These are phyloP conservation scores for Tolypocladium ovalisporum DNA, from an alignment of 2,329 filamentous ascomycete species.

Conservation along the genomic window DNA sequence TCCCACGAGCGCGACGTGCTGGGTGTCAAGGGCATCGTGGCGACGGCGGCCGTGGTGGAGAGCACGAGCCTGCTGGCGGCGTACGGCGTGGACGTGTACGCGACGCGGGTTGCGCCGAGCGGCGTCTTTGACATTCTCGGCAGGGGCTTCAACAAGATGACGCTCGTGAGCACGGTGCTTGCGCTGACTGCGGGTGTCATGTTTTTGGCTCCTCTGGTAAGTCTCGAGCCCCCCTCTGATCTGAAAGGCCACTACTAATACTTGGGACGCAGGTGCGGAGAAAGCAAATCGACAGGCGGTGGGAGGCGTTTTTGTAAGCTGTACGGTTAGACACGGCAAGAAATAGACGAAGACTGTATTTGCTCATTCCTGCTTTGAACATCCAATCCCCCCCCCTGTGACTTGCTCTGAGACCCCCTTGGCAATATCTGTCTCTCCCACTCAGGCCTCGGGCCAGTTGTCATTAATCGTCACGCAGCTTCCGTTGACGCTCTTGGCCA, in stretches of 20 bases:
- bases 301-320: slow-evolving; percentile 32
- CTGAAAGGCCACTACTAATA: slow-evolving; percentile 18
- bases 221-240: slow-evolving; percentile 20
- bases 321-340: not conserved
- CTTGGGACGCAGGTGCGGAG: slow-evolving; percentile 35
- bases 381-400: not conserved
- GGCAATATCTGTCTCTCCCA: not conserved
- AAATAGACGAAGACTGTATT: not conserved
- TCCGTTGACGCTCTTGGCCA: slow-evolving; percentile 21
- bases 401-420: slow-evolving; percentile 2
- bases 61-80: slow-evolving; percentile 86
- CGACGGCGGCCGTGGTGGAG: slow-evolving; percentile 71
- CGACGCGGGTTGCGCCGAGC: slow-evolving; percentile 76
- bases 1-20: slow-evolving; percentile 75
- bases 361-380: not conserved
- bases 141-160: slow-evolving; percentile 85
- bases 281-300: slow-evolving; percentile 58
- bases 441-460: slow-evolving; percentile 22
- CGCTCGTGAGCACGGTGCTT: slow-evolving; percentile 72
- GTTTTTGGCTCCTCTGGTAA: slow-evolving; percentile 76
- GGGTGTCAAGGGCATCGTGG: slow-evolving; percentile 62
- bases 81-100: slow-evolving; percentile 81
- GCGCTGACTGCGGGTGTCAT: slow-evolving; percentile 68
- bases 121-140: slow-evolving; percentile 85
- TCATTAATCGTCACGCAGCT: slow-evolving; percentile 21